Conservation (phyloP, 2,329 filamentous ascomycete species). For the Trichophyton verrucosum region DNA sequence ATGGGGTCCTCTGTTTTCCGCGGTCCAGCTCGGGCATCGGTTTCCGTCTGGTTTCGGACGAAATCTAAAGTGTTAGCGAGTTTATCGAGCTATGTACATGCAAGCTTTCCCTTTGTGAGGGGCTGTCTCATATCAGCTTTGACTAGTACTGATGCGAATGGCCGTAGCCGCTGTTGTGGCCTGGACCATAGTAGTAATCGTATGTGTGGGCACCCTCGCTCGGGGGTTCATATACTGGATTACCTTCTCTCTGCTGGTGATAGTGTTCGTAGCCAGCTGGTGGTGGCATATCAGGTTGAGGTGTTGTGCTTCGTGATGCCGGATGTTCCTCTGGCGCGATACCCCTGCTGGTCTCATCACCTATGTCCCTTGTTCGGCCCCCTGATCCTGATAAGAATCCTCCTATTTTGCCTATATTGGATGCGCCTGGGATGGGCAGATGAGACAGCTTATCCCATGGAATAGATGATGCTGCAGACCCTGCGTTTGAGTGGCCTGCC, state of each 20-base stretch:
- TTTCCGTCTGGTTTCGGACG: not conserved
- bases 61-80: not conserved
- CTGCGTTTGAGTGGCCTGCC: not conserved
- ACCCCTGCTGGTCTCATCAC: slow-evolving; percentile 3
- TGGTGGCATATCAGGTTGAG: not conserved
- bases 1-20: not conserved
- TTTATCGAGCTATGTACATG: not conserved
- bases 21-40: not conserved
- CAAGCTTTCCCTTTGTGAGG: not conserved
- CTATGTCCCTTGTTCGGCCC: not conserved
- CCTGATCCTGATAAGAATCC: slow-evolving; percentile 17
- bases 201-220: slow-evolving; percentile 15
- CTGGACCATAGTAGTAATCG: slow-evolving; percentile 13
- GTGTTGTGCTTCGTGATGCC: not conserved
- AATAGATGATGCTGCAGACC: slow-evolving; percentile 17
- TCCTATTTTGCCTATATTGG: slow-evolving; percentile 25
- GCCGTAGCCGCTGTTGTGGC: not conserved
- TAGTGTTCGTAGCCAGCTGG: slow-evolving; percentile 16
- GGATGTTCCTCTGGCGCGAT: not conserved
- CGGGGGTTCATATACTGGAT: slow-evolving; percentile 13
- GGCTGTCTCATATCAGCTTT: too few relatives aligned
- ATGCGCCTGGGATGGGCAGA: slow-evolving; percentile 28
- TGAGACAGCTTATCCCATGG: slow-evolving; percentile 23
- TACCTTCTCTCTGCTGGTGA: slow-evolving; percentile 7
- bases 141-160: not conserved